Base-by-base conservation (phyloP, 169 alveolate species). In the Plasmodium relictum region DNA sequence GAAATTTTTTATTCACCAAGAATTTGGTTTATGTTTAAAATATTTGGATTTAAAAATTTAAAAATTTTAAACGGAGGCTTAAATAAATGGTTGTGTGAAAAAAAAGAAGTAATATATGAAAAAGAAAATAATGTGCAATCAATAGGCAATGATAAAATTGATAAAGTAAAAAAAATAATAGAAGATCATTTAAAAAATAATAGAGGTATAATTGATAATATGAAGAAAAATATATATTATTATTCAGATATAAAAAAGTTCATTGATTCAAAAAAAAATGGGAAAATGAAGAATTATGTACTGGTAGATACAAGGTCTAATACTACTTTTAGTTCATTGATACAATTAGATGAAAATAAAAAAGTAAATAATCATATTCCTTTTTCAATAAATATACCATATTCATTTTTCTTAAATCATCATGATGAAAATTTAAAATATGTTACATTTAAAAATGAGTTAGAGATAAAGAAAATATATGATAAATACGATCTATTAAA, bases 1-100 rank as follows among this genome's bases (percentile, higher is more conserved):
- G 89, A 76, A 20, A 76, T 76, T 44, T 76, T 76, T 52, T 76
- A 76, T 63, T 24, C 89, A 54, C 89, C 89, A 10, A 76, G 89
- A 65, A 62, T 76, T 2, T 76, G 89, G 89, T 65, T 76, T 68
- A 76, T 76, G 45, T 76, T 76, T 56, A 76, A 76, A 65, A 50
- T 76, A n/a, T 50, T 42, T 54, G 73, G 90, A 10, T 80, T 80
- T 41, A 70, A 65, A n/a, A 80, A 58, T 45, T 63, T 80, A 22
- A 18, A 65, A 18, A 54, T 80, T 66, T 66, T 80, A 80, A 80
- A 80, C 68, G 90, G 83, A 26, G 90, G 90, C 41, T 80, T 80
- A 72, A 80, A 80, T 66, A 80, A 80, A 68, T 80, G 90, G 83
- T 24, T 80, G 22, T 52, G 45, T 41, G 90, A 80, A 54, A 42